These are phyloP conservation scores for Nemania serpens DNA, from an alignment of 2,329 filamentous ascomycete species.

Conservation along the genomic window DNA sequence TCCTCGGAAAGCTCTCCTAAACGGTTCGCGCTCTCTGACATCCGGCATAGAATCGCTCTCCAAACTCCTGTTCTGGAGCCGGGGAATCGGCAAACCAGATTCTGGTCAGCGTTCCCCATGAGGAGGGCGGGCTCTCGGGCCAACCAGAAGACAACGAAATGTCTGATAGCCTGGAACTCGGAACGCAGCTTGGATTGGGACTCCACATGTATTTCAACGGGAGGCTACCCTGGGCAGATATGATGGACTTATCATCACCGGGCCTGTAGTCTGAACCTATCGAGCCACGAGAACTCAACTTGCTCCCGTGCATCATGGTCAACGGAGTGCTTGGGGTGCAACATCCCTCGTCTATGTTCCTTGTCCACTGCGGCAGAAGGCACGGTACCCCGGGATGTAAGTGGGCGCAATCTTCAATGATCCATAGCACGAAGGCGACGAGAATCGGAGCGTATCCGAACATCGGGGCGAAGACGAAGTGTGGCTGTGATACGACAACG, in stretches of 20 bases:
- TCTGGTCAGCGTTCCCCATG: constrained; percentile 28
- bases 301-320: neutral
- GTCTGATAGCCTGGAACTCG: constrained; percentile 33
- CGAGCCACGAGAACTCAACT: constrained; percentile 1
- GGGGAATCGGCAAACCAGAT: constrained; percentile 21
- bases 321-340: neutral
- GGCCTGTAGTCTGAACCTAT: neutral
- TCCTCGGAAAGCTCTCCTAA: constrained; percentile 13
- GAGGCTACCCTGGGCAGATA: constrained; percentile 10
- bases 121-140: constrained; percentile 32
- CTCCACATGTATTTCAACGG: constrained; percentile 18
- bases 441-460: constrained; percentile 15
- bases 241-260: constrained; percentile 2
- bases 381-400: neutral
- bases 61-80: constrained; percentile 2
- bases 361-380: constrained; percentile 7
- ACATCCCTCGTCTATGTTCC: neutral
- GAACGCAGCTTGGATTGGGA: neutral
- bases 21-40: constrained; percentile 12
- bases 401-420: constrained; percentile 22
- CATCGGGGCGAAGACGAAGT: neutral
- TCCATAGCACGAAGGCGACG: constrained; percentile 17
- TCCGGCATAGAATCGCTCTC: neutral
- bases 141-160: constrained; percentile 31
- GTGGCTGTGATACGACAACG: constrained; percentile 6